Evolutionary conservation across 495 filamentous ascomycete species (phyloP).

Genomic region (Trichoderma gamsii): DNA sequence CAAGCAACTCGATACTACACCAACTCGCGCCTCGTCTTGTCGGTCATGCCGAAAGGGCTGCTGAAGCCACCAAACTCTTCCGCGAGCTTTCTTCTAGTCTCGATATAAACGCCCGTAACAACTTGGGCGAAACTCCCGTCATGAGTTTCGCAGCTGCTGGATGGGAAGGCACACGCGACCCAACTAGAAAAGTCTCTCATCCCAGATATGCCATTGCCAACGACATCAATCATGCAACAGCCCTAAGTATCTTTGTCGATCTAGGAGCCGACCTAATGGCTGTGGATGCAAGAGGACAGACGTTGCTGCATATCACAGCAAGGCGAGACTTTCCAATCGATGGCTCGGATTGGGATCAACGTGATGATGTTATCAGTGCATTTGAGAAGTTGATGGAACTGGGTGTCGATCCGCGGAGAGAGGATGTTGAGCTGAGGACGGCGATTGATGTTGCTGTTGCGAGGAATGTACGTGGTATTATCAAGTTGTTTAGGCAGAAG

Average conservation of each 20-base stretch:
- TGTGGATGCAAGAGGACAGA: background rate
- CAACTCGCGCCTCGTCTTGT: background rate
- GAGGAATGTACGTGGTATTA: background rate
- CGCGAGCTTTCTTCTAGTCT: background rate
- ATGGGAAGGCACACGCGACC: background rate
- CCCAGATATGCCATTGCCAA: background rate
- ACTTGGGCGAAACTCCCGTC: background rate
- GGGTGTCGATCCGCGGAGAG: background rate
- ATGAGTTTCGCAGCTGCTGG: background rate
- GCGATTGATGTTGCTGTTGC: constrained; percentile 7
- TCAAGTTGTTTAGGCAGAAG: background rate
- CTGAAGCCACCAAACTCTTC: background rate
- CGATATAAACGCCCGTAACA: background rate
- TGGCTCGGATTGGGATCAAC: background rate
- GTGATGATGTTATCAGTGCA: background rate
- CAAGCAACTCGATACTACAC: background rate
- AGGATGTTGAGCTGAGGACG: constrained; percentile 10
- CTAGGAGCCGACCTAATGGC: background rate
- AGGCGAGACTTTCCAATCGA: background rate
- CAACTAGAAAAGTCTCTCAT: background rate
- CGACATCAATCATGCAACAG: background rate
- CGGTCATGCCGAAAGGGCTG: background rate
- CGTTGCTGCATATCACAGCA: background rate
- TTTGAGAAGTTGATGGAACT: constrained; percentile 5
- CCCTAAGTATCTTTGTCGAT: background rate